These are phyloP conservation scores for Takakia lepidozioides DNA, from an alignment of 225 moss, liverwort and hornwort species.

Conservation along the genomic window DNA sequence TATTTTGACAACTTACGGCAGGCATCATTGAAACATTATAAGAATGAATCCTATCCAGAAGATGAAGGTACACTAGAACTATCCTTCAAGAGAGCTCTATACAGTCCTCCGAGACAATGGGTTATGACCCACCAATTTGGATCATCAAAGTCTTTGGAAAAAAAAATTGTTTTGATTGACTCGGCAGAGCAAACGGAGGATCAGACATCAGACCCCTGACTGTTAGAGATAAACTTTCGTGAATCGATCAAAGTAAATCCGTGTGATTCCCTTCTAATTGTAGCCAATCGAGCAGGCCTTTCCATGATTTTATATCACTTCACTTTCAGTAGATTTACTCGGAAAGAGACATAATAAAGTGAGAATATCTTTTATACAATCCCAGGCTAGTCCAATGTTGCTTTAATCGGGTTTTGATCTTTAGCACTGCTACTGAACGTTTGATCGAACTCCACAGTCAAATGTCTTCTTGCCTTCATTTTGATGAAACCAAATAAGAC, in stretches of 20 bases:
- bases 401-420: background rate
- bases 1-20: too few relatives aligned
- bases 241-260: background rate
- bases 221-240: too few relatives aligned
- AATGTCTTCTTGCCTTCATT: too few relatives aligned
- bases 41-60: too few relatives aligned
- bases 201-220: too few relatives aligned
- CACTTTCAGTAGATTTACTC: background rate
- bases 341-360: background rate
- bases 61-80: too few relatives aligned
- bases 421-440: background rate
- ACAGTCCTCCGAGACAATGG: too few relatives aligned
- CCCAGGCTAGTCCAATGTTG: constrained; percentile 1
- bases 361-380: background rate
- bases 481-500: too few relatives aligned
- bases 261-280: background rate
- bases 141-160: constrained; percentile 1
- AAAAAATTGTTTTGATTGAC: background rate
- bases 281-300: background rate
- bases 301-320: too few relatives aligned
- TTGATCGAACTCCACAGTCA: background rate
- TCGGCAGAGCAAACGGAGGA: background rate
- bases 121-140: background rate
- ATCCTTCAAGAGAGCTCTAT: too few relatives aligned
- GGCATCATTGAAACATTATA: too few relatives aligned